A percentile compares a stretch with the other conserved stretches of the same genome.
Conservation (phyloP, 2,329 filamentous ascomycete species). For the Fusarium concolor region DNA sequence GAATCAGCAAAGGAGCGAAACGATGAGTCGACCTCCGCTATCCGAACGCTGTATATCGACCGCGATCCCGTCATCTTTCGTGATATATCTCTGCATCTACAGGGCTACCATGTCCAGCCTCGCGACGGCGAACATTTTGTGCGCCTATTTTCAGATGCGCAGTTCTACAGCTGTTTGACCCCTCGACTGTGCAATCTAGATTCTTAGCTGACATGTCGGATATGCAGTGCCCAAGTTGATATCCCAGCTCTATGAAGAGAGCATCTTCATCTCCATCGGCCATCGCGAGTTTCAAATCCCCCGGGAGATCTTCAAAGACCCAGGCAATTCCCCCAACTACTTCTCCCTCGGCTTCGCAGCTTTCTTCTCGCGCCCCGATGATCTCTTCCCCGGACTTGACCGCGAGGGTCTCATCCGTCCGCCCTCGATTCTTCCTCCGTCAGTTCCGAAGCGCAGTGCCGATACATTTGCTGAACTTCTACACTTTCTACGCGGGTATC, state of each 20-base stretch:
- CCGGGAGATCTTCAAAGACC: conserved; percentile 84
- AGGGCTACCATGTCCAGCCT: conserved; percentile 89
- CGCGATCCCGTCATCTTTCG: conserved; percentile 89
- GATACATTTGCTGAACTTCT: conserved; percentile 86
- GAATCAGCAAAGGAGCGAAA: conserved; percentile 70
- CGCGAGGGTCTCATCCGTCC: conserved; percentile 83
- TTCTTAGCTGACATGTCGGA: background rate
- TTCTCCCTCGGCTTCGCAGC: conserved; percentile 91
- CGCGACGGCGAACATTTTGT: conserved; percentile 89
- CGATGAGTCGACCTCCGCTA: conserved; percentile 59
- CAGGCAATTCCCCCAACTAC: conserved; percentile 94
- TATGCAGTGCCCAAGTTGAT: conserved; percentile 83
- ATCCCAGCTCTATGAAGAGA: conserved; percentile 89
- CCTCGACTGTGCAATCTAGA: background rate
- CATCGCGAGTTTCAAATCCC: conserved; percentile 89
- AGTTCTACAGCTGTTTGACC: conserved; percentile 85
- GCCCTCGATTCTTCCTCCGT: conserved; percentile 85
- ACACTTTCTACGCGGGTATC: conserved; percentile 85
- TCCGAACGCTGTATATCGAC: conserved; percentile 93
- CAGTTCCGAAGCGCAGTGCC: conserved; percentile 83
- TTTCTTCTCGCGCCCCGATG: conserved; percentile 83
- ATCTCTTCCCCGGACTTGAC: conserved; percentile 88
- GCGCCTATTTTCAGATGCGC: conserved; percentile 91
- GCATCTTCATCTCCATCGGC: conserved; percentile 92
- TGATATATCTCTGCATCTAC: conserved; percentile 90